Conservation (phyloP, 805 yeast species). For the Zygotorulaspora danielsina region DNA sequence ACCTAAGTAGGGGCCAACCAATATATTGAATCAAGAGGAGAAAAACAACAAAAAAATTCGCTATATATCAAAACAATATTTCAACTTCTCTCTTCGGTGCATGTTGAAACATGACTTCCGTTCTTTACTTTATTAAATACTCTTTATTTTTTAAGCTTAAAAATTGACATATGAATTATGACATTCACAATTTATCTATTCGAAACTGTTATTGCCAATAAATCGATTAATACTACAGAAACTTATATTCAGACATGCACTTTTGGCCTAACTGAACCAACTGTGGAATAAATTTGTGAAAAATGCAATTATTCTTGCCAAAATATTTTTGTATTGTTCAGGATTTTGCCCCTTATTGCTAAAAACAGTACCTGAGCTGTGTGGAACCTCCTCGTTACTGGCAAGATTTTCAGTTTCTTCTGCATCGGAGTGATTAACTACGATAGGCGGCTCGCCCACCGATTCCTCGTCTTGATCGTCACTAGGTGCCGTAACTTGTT, state of each 20-base stretch:
- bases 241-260: no score
- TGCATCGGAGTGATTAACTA: slow-evolving; percentile 19
- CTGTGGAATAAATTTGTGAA: slow-evolving; percentile 19
- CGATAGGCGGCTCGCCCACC: slow-evolving; percentile 13
- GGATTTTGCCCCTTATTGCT: slow-evolving; percentile 15
- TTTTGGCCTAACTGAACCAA: slow-evolving; percentile 17
- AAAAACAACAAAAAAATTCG: no score
- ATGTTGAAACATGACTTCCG: no score
- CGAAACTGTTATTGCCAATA: no score
- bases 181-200: no score
- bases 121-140: no score
- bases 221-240: no score
- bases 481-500: not conserved
- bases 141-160: no score
- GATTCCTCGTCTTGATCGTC: slow-evolving; percentile 9
- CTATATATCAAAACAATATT: no score
- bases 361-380: slow-evolving; percentile 12
- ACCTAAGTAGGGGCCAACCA: slow-evolving; percentile 25
- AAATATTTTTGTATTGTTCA: slow-evolving; percentile 16
- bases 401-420: slow-evolving; percentile 15
- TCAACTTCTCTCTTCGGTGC: no score
- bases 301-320: slow-evolving; percentile 21
- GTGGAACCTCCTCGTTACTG: slow-evolving; percentile 10
- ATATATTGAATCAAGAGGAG: slow-evolving; percentile 24
- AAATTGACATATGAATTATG: no score